Base-by-base conservation (phyloP, 768 basidiomycete species). In the Termitomyces sp. region DNA sequence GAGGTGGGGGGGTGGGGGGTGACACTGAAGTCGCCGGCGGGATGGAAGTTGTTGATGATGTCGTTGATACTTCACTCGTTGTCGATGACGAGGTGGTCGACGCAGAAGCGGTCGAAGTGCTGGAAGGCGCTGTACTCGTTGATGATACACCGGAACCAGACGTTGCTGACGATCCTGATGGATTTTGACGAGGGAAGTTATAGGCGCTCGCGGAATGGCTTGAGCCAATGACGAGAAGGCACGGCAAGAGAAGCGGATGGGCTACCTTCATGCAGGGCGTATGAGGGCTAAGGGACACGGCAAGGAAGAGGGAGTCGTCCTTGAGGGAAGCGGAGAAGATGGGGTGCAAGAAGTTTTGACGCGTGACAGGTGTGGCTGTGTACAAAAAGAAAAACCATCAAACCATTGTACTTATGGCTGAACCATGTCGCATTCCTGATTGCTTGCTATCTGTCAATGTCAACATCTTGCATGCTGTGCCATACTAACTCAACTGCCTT, bases 171-270 rank as follows among this genome's bases (percentile, higher is more conserved):
- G 29, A 4, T 48, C 18, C 28, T 51, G 51, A 13, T 26, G 34
- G 0, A 24, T 18, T 2, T 37, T 66, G 64, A 52, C 62, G 61
- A 45, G 52, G 58, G 36, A 51, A 22, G 42, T 64, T 61, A 56
- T 59, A 54, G 42, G 68, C 68, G 29, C 57, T 46, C 24, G 59
- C 64, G 29, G 61, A 26, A 42, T 65, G 64, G 31, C 58, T 59
- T 18, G 62, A 48, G 31, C 65, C 64, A 28, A 68, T 62, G 24
- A 65, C 60, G 33, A 70, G 65, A 47, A 69, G 44, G 54, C 68
- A 69, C 47, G 70, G 63, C 29, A 68, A n/a, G 26, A 70, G 55
- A 52, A 69, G 65, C 7, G 66, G 61, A 33, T 45, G 60, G n/a
- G 62, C 51, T 49, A 64, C 39, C 59, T 66, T 72, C 71, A 69